phyloP scores from a whole-genome alignment of 2,329 filamentous ascomycete genomes.

The Paecilomyces sp. region DNA sequence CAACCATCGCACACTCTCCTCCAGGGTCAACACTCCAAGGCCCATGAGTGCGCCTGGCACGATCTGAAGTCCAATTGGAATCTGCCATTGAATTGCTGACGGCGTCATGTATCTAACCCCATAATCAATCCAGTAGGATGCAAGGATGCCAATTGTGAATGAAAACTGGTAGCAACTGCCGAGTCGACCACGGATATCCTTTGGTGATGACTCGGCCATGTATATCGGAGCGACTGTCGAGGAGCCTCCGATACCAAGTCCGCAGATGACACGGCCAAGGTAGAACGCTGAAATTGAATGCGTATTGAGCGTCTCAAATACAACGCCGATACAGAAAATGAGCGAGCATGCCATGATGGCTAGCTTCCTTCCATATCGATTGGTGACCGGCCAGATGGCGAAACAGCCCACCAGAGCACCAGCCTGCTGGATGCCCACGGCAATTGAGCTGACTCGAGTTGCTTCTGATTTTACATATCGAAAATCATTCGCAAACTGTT shows the following conservation, averaged over 20 bases:
- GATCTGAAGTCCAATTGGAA: constrained; percentile 48
- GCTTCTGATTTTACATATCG: constrained; percentile 30
- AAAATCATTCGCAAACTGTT: constrained; percentile 39
- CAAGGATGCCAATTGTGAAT: constrained; percentile 44
- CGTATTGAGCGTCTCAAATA: constrained; percentile 43
- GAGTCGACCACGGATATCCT: constrained; percentile 41
- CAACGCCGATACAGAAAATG: constrained; percentile 39
- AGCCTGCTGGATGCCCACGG: constrained; percentile 46
- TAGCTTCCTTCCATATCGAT: constrained; percentile 38
- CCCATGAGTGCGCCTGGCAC: constrained; percentile 42
- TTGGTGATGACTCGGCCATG: constrained; percentile 39
- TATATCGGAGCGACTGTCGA: constrained; percentile 39
- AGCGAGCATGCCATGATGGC: constrained; percentile 40
- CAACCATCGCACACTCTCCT: constrained; percentile 47
- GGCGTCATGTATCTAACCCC: constrained; percentile 21
- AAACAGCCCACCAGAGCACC: constrained; percentile 49
- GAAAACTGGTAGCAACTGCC: constrained; percentile 48
- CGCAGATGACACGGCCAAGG: constrained; percentile 41
- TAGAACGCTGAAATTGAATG: constrained; percentile 41
- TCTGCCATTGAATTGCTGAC: constrained; percentile 45
- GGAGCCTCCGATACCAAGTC: constrained; percentile 43
- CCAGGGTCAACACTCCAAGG: constrained; percentile 42
- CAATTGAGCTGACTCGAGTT: constrained; percentile 41
- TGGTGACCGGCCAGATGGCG: constrained; percentile 42
- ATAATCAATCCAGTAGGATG: constrained; percentile 50